Evolutionary conservation across 1,139 yeast genomes (phyloP).

Genomic region (Candida glucosophila): DNA sequence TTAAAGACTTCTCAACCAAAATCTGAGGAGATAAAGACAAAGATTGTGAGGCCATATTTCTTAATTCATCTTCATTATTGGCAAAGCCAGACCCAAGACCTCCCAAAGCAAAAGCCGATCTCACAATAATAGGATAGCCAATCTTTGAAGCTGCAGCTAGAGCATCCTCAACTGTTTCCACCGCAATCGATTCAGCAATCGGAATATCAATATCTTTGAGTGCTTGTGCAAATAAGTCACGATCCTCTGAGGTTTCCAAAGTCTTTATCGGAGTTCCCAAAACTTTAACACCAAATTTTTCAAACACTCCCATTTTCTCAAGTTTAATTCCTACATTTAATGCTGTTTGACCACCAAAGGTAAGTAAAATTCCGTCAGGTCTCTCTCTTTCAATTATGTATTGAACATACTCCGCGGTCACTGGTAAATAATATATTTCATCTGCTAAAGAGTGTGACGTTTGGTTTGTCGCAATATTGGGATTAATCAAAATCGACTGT

Average conservation of each 20-base stretch:
- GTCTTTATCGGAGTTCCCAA: slow-evolving; percentile 96
- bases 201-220: slow-evolving; percentile 90
- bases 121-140: slow-evolving; percentile 94
- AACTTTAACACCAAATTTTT: slow-evolving; percentile 85
- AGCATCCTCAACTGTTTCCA: slow-evolving; percentile 88
- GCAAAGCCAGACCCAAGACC: slow-evolving; percentile 99
- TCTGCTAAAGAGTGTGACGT: slow-evolving; percentile 95
- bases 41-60: slow-evolving; percentile 81
- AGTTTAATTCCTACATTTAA: slow-evolving; percentile 92
- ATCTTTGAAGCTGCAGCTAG: slow-evolving; percentile 75
- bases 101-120: slow-evolving; percentile 96
- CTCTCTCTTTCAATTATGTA: slow-evolving; percentile 91
- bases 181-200: slow-evolving; percentile 94
- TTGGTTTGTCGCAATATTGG: slow-evolving; percentile 96
- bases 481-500: slow-evolving; percentile 80
- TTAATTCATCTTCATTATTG: slow-evolving; percentile 67
- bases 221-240: slow-evolving; percentile 93
- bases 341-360: slow-evolving; percentile 98
- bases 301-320: slow-evolving; percentile 89
- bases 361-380: slow-evolving; percentile 90
- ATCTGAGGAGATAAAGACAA: slow-evolving; percentile 89
- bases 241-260: slow-evolving; percentile 92
- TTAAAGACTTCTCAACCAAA: slow-evolving; percentile 89
- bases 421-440: slow-evolving; percentile 91
- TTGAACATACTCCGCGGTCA: slow-evolving; percentile 90